Percentiles rank a stretch among this genome's conserved stretches.
These are phyloP conservation scores for Smithsoniella earleae DNA, from an alignment of 163 green algal species.

Conservation along the genomic window DNA sequence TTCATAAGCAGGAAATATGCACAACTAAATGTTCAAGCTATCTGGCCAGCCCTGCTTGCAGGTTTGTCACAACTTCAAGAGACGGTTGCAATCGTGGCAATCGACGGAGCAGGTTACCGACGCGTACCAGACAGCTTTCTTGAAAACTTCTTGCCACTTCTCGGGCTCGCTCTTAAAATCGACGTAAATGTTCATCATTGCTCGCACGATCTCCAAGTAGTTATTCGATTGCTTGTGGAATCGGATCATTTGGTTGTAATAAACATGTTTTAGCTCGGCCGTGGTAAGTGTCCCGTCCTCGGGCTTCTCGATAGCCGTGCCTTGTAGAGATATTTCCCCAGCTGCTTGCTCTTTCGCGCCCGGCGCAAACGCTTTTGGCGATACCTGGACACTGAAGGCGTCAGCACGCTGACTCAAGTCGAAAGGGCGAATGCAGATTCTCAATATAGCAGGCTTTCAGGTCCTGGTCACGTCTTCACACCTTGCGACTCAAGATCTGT, in stretches of 20 bases:
- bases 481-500: constrained; percentile 90
- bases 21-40: neutral
- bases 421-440: no score
- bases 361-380: constrained; percentile 57
- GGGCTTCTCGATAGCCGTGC: constrained; percentile 78
- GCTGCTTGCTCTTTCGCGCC: constrained; percentile 39
- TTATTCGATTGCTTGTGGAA: constrained; percentile 71
- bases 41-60: no score
- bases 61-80: neutral
- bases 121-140: constrained; percentile 17
- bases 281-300: constrained; percentile 73
- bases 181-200: constrained; percentile 58
- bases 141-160: constrained; percentile 53
- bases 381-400: constrained; percentile 12
- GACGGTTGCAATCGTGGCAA: neutral
- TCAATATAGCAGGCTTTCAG: no score
- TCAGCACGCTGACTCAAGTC: no score
- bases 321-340: constrained; percentile 85
- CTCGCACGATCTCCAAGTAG: constrained; percentile 88
- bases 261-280: constrained; percentile 81
- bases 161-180: constrained; percentile 48
- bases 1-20: neutral
- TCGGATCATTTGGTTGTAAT: constrained; percentile 87
- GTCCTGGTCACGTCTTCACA: no score
- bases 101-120: neutral